Evolutionary conservation across 2,329 filamentous ascomycete genomes (phyloP).

Genomic region (Paracoccidioides lutzii): DNA sequence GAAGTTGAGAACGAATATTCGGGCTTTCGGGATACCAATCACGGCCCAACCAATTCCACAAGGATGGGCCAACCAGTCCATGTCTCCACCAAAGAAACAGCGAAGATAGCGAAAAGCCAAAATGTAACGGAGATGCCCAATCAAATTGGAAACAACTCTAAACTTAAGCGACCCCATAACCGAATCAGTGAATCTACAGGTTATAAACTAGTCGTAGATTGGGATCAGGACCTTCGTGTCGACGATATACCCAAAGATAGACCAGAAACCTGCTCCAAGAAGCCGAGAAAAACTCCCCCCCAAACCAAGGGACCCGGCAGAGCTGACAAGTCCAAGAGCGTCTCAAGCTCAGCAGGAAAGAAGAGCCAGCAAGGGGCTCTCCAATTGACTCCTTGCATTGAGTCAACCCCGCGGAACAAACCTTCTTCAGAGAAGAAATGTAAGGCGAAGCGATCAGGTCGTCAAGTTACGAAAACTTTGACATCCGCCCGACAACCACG

Average conservation of each 20-base stretch:
- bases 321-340: not conserved
- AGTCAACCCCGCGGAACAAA: not conserved
- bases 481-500: conserved; percentile 8
- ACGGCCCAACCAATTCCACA: not conserved
- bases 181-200: conserved; percentile 4
- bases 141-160: conserved; percentile 2
- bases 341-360: not conserved
- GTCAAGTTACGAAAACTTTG: conserved; percentile 8
- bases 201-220: conserved; percentile 6
- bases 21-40: not conserved
- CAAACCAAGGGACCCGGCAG: not conserved
- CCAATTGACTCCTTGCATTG: conserved; percentile 4
- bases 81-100: not conserved
- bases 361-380: conserved; percentile 3
- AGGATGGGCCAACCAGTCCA: not conserved
- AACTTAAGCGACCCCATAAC: conserved; percentile 10
- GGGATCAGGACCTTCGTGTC: conserved; percentile 13
- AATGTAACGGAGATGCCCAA: not conserved
- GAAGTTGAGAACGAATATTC: not conserved
- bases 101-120: not conserved
- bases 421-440: not conserved
- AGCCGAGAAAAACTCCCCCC: conserved; percentile 2
- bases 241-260: not conserved
- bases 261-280: conserved; percentile 1
- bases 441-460: not conserved